Percentiles rank a stretch among this genome's conserved stretches.
These are phyloP conservation scores for Galerina sulciceps DNA, from an alignment of 768 basidiomycete genomes.

Conservation along the genomic window DNA sequence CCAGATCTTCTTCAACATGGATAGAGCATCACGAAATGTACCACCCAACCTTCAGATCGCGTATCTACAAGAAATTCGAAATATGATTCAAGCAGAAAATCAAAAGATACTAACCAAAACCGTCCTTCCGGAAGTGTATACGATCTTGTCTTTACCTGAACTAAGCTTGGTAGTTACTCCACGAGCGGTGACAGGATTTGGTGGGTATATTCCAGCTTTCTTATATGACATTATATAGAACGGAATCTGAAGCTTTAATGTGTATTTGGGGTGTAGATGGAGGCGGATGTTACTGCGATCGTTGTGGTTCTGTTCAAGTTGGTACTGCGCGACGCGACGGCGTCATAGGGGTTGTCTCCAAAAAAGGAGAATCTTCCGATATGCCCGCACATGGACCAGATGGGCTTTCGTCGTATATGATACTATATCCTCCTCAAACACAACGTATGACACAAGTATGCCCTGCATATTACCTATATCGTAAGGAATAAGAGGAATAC, in stretches of 20 bases:
- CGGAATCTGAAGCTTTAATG: not conserved
- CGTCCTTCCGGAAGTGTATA: conserved; percentile 84
- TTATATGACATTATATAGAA: conserved; percentile 40
- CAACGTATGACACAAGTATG: no score
- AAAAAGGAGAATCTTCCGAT: conserved; percentile 6
- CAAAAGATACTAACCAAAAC: conserved; percentile 69
- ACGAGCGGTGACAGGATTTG: conserved; percentile 55
- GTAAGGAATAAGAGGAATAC: no score
- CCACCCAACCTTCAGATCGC: conserved; percentile 73
- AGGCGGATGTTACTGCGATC: conserved; percentile 15
- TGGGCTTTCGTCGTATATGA: no score
- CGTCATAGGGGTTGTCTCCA: conserved; percentile 14
- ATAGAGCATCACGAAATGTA: conserved; percentile 1
- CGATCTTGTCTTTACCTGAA: conserved; percentile 72
- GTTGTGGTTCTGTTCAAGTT: conserved; percentile 1
- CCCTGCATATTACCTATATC: no score
- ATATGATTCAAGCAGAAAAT: not conserved
- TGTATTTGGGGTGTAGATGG: not conserved
- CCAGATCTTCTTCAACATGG: not conserved
- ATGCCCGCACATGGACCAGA: no score
- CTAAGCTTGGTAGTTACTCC: conserved; percentile 39
- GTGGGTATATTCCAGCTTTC: conserved; percentile 56
- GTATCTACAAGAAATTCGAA: conserved; percentile 54
- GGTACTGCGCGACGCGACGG: conserved; percentile 25
- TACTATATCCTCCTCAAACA: no score